phyloP scores from a whole-genome alignment of 768 basidiomycete genomes.

The Sarcomyxa edulis region DNA sequence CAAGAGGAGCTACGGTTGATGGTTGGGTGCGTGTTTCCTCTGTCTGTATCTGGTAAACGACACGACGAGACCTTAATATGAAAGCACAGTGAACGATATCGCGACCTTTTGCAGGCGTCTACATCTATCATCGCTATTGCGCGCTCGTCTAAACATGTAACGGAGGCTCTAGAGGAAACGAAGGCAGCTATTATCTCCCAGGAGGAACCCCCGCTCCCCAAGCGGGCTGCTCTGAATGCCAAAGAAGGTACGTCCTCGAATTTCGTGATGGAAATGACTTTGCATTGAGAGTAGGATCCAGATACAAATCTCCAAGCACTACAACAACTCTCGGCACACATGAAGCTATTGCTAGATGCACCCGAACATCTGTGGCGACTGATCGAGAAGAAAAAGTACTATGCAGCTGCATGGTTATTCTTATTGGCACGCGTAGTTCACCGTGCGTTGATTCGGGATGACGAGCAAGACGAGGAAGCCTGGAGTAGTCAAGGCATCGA shows the following conservation, averaged over 20 bases:
- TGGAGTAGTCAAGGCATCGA: slow-evolving; percentile 60
- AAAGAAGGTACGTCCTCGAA: slow-evolving; percentile 35
- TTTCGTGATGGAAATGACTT: not conserved
- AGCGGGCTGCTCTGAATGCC: slow-evolving; percentile 30
- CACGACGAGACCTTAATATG: slow-evolving; percentile 29
- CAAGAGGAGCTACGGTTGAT: slow-evolving; percentile 84
- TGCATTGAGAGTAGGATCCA: slow-evolving; percentile 17
- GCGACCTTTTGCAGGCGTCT: slow-evolving; percentile 81
- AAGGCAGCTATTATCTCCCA: slow-evolving; percentile 46
- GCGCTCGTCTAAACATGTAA: slow-evolving; percentile 59
- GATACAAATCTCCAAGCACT: slow-evolving; percentile 65
- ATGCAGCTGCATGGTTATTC: slow-evolving; percentile 86
- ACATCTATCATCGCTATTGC: slow-evolving; percentile 79
- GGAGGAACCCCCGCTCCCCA: slow-evolving; percentile 37
- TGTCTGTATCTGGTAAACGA: slow-evolving; percentile 4
- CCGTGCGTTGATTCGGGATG: slow-evolving; percentile 59
- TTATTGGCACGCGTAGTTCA: slow-evolving; percentile 82
- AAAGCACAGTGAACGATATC: slow-evolving; percentile 83
- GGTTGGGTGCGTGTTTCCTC: slow-evolving; percentile 73
- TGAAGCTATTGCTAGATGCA: slow-evolving; percentile 88
- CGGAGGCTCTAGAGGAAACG: slow-evolving; percentile 59
- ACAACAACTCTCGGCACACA: slow-evolving; percentile 78
- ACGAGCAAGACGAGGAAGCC: slow-evolving; percentile 56
- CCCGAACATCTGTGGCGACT: slow-evolving; percentile 90
- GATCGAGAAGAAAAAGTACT: slow-evolving; percentile 73